A percentile compares a stretch with the other conserved stretches of the same genome.
phyloP scores from a whole-genome alignment of 192 early-diverging fungal genomes.

The Paraglomus occultum region DNA sequence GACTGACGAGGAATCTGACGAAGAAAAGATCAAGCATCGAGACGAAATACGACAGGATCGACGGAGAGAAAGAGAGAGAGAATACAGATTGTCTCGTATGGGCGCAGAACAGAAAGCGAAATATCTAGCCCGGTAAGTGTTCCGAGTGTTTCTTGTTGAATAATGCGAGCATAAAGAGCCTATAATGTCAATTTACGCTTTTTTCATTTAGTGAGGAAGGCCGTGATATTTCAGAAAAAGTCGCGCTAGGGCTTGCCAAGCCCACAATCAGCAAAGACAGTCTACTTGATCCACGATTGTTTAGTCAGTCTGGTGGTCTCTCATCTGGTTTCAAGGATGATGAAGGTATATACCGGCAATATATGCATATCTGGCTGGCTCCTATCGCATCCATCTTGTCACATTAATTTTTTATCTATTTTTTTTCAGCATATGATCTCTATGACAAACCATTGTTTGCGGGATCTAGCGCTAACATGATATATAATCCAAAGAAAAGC shows the following conservation, averaged over 20 bases:
- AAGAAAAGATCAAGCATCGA: constrained; percentile 67
- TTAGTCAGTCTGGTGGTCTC: constrained; percentile 88
- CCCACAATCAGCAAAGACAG: constrained; percentile 86
- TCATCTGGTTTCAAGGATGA: constrained; percentile 87
- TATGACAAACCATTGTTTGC: constrained; percentile 97
- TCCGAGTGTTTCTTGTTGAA: background rate
- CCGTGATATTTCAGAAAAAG: constrained; percentile 98
- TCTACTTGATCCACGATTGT: constrained; percentile 93
- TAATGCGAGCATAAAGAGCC: background rate
- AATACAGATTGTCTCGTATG: constrained; percentile 84
- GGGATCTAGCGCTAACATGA: constrained; percentile 57
- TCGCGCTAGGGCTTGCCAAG: constrained; percentile 94
- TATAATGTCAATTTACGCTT: constrained; percentile 1
- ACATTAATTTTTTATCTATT: background rate
- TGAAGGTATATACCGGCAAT: constrained; percentile 49
- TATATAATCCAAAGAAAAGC: constrained; percentile 76
- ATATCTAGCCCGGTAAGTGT: constrained; percentile 57
- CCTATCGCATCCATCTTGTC: background rate
- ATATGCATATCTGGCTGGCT: background rate
- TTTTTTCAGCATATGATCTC: constrained; percentile 67
- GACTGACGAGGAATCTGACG: constrained; percentile 55
- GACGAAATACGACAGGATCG: constrained; percentile 84
- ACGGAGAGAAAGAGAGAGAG: constrained; percentile 82
- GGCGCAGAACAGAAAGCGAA: constrained; percentile 84
- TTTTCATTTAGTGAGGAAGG: constrained; percentile 58